Conservation (phyloP, 129 eudicot species). For the Smallanthus sonchifolius region DNA sequence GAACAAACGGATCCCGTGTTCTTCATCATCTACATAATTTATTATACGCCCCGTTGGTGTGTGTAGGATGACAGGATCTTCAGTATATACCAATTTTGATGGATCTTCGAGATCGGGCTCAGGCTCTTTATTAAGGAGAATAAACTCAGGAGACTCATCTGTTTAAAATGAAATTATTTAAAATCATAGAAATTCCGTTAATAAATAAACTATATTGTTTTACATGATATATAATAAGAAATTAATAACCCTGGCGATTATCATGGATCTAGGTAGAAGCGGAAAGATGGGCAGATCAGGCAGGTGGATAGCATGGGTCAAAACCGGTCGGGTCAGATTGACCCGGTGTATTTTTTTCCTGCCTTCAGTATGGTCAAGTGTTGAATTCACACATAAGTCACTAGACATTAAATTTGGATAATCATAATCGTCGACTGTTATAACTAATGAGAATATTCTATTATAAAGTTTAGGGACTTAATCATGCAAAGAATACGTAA, state of each 20-base stretch:
- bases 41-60: constrained; percentile 79
- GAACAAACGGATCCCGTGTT: constrained; percentile 69
- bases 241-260: not conserved
- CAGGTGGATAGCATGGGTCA: not conserved
- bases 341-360: not conserved
- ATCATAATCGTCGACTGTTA: not conserved
- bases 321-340: not conserved
- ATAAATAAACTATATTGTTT: not conserved
- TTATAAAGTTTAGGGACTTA: not conserved
- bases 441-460: not conserved
- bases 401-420: not conserved
- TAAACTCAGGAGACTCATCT: constrained; percentile 73
- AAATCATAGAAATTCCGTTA: not conserved
- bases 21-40: constrained; percentile 75
- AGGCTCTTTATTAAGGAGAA: constrained; percentile 73
- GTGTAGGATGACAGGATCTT: constrained; percentile 84
- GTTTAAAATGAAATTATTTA: constrained; percentile 10
- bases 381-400: not conserved
- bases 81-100: constrained; percentile 52
- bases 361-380: not conserved
- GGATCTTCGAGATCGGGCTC: constrained; percentile 94
- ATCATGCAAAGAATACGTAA: no score
- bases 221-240: not conserved
- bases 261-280: not conserved
- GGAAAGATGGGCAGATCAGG: not conserved